These are phyloP conservation scores for Keqinozyma sinolaborantium DNA, from an alignment of 1,139 yeast genomes.

Conservation along the genomic window DNA sequence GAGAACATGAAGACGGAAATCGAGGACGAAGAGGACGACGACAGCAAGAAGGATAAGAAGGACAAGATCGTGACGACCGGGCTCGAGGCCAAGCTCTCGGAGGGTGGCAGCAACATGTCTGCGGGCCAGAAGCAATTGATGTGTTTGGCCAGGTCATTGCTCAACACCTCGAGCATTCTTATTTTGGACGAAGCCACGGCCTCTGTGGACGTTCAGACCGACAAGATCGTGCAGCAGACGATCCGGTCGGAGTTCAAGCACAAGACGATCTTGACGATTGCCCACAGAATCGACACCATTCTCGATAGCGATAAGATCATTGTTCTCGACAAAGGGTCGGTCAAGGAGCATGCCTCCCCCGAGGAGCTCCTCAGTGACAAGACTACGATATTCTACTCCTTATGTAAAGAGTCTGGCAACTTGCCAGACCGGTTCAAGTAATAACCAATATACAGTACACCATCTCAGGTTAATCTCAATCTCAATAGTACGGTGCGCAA, in stretches of 20 bases:
- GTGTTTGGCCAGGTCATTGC: slow-evolving; percentile 34
- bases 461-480: no score
- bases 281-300: slow-evolving; percentile 35
- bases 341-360: slow-evolving; percentile 31
- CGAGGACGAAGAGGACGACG: slow-evolving; percentile 18
- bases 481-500: not conserved
- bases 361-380: slow-evolving; percentile 20
- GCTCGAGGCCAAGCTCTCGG: slow-evolving; percentile 20
- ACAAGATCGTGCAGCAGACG: slow-evolving; percentile 31
- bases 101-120: slow-evolving; percentile 35
- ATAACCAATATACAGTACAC: slow-evolving; percentile 1
- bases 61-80: slow-evolving; percentile 18
- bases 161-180: slow-evolving; percentile 28
- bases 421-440: slow-evolving; percentile 1
- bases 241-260: slow-evolving; percentile 28
- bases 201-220: slow-evolving; percentile 36
- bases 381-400: slow-evolving; percentile 24
- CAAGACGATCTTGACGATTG: slow-evolving; percentile 33
- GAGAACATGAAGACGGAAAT: slow-evolving; percentile 28
- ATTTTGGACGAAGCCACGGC: slow-evolving; percentile 39
- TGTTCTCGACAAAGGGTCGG: slow-evolving; percentile 29
- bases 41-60: slow-evolving; percentile 6
- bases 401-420: slow-evolving; percentile 19
- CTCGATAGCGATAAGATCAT: slow-evolving; percentile 31
- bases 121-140: slow-evolving; percentile 36